Percentiles rank a stretch among this genome's conserved stretches.
phyloP scores from a whole-genome alignment of 2,329 filamentous ascomycete species.

The Penicillium decumbens region DNA sequence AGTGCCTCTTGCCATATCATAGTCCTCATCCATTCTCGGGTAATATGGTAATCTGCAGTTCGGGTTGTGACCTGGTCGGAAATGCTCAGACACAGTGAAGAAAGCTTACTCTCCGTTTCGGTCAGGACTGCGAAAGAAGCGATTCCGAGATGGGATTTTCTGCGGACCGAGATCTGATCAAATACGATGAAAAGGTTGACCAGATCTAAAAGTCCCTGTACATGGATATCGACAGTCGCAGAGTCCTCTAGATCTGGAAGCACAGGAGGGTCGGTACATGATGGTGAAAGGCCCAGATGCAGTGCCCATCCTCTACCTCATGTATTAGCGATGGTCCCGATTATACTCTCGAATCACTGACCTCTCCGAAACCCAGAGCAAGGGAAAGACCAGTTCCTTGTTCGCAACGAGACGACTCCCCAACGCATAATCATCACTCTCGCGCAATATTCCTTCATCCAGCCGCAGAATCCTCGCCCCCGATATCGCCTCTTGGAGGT shows the following conservation, averaged over 20 bases:
- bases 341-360: constrained; percentile 1
- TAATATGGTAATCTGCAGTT: constrained; percentile 29
- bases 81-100: constrained; percentile 13
- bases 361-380: constrained; percentile 32
- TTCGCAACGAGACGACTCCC: constrained; percentile 22
- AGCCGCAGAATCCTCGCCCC: constrained; percentile 22
- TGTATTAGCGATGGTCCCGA: neutral
- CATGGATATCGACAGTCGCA: constrained; percentile 14
- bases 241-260: constrained; percentile 5
- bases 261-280: constrained; percentile 16
- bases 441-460: constrained; percentile 7
- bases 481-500: constrained; percentile 28
- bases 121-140: constrained; percentile 10
- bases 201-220: constrained; percentile 24
- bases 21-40: constrained; percentile 32
- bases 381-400: constrained; percentile 23
- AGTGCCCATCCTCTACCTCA: constrained; percentile 28
- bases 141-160: neutral
- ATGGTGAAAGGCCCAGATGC: constrained; percentile 28
- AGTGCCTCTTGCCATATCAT: constrained; percentile 32
- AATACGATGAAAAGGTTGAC: constrained; percentile 26
- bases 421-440: neutral
- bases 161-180: constrained; percentile 16
- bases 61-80: constrained; percentile 16
- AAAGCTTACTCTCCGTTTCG: constrained; percentile 21